A percentile compares a stretch with the other conserved stretches of the same genome.
Evolutionary conservation across 1,284 basidiomycete genomes (phyloP).

Genomic region (Trametes pubescens): DNA sequence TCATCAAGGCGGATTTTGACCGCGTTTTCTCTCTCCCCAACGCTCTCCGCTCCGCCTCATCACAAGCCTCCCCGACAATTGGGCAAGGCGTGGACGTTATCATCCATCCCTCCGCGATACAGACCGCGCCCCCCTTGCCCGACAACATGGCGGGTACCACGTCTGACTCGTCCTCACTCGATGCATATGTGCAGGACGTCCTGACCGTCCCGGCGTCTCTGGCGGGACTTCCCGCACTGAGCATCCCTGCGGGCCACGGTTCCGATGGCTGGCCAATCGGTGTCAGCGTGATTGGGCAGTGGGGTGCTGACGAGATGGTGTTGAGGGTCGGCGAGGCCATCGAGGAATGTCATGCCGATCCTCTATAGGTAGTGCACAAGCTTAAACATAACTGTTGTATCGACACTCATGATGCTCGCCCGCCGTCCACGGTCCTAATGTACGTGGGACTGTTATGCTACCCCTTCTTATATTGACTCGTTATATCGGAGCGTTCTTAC

Average conservation of each 20-base stretch:
- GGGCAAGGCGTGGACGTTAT: slow-evolving; percentile 75
- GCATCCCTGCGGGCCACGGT: slow-evolving; percentile 66
- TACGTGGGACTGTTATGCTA: background rate
- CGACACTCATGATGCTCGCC: too few species aligned
- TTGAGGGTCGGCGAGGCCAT: slow-evolving; percentile 59
- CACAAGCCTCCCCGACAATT: background rate
- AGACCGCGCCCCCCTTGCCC: slow-evolving; percentile 72
- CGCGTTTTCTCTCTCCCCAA: slow-evolving; percentile 68
- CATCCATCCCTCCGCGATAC: slow-evolving; percentile 87
- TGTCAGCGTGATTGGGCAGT: slow-evolving; percentile 86
- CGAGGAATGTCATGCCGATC: slow-evolving; percentile 17
- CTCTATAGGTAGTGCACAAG: background rate
- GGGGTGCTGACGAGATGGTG: slow-evolving; percentile 84
- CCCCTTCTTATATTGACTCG: too few species aligned
- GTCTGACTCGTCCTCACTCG: slow-evolving; percentile 40
- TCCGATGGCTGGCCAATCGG: slow-evolving; percentile 87
- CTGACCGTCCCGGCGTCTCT: slow-evolving; percentile 93
- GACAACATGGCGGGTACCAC: slow-evolving; percentile 6
- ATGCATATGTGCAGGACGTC: slow-evolving; percentile 89
- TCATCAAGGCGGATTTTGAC: slow-evolving; percentile 81
- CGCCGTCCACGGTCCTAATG: too few species aligned
- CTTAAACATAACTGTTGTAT: too few species aligned
- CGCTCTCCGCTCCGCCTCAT: slow-evolving; percentile 44
- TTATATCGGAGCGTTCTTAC: too few species aligned
- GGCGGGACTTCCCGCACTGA: slow-evolving; percentile 87